These are phyloP conservation scores for Entomortierella beljakovae DNA, from an alignment of 192 early-diverging fungal genomes.

Conservation along the genomic window DNA sequence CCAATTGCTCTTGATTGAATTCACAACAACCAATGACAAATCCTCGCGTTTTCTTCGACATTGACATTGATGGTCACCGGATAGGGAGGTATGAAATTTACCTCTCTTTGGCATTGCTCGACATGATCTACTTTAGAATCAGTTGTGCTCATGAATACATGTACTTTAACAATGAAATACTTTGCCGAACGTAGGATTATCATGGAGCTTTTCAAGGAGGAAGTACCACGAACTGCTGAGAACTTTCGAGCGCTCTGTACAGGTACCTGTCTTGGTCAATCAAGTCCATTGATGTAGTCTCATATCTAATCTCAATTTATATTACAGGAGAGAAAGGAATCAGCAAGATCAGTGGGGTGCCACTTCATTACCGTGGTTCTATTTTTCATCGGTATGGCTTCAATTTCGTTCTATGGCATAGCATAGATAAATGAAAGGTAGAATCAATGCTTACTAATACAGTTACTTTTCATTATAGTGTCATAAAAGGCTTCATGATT, in stretches of 20 bases:
- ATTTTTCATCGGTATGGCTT: constrained; percentile 78
- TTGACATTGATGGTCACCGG: constrained; percentile 69
- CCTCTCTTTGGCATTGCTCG: too few relatives aligned
- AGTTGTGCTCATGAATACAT: too few relatives aligned
- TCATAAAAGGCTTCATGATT: constrained; percentile 95
- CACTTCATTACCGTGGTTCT: constrained; percentile 85
- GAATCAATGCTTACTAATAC: not conserved
- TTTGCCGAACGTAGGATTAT: constrained; percentile 31
- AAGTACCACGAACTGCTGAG: constrained; percentile 71
- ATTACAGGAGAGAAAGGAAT: constrained; percentile 69
- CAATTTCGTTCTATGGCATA: too few relatives aligned
- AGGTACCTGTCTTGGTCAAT: constrained; percentile 69
- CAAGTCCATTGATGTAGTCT: too few relatives aligned
- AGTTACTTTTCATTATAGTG: constrained; percentile 51
- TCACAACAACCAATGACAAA: constrained; percentile 47
- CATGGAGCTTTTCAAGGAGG: constrained; percentile 56
- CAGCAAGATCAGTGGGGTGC: constrained; percentile 71
- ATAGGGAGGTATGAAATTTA: constrained; percentile 57
- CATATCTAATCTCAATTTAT: not conserved
- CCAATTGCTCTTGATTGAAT: not conserved
- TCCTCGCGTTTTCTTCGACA: constrained; percentile 71
- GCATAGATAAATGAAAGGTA: too few relatives aligned
- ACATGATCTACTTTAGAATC: too few relatives aligned
- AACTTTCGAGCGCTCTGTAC: constrained; percentile 92
- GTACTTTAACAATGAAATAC: too few relatives aligned